Evolutionary conservation across 2,329 filamentous ascomycete species (phyloP), one percentile per base, ranked within the genome.

Genomic region (Magnaporthiopsis incrustans): DNA sequence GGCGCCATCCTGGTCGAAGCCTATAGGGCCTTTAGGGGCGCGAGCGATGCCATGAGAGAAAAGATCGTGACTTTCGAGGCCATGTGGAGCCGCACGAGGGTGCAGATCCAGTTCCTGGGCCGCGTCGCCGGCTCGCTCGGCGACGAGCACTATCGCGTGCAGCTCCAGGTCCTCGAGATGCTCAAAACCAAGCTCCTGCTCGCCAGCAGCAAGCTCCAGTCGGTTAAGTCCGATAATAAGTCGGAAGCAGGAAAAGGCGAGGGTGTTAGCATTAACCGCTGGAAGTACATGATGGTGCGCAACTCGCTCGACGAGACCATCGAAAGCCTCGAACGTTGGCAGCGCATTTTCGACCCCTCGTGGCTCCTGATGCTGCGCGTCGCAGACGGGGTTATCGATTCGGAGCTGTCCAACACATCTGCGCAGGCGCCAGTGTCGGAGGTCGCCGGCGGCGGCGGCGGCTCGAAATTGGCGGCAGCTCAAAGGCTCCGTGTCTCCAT

Each of bases 61-160:
- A 65, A 61, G 57, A 63, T 63, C n/a, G 44, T 65, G 38, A 63
- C 60, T 22, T 26, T 63, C 38, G 64, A 65, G 33, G 61, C 64
- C 15, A 63, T 61, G 26, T 64, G 63, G 63, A 30, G 15, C 22
- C 60, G 33, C 32, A 64, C 58, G 5, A 33, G 25, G 11, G 14
- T 57, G 38, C 61, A 65, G 59, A 61, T 65, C 32, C 38, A 50
- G n/a, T 63, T 65, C 27, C 58, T 63, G 26, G 50, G 57, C 30
- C n/a, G 58, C 14, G 60, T 65, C 7, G 57, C 33, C 15, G 58
- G 30, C 8, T 44, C 59, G 18, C 15, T 63, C 6, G 33, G 50
- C 18, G 64, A 63, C 22, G 64, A 65, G 58, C 58, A 65, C 30
- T 63, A 61, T 30, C 62, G 62, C 44, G 61, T 65, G 12, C 64